These are phyloP conservation scores for Botrytis pseudocinerea DNA, from an alignment of 2,329 filamentous ascomycete genomes.

Conservation along the genomic window DNA sequence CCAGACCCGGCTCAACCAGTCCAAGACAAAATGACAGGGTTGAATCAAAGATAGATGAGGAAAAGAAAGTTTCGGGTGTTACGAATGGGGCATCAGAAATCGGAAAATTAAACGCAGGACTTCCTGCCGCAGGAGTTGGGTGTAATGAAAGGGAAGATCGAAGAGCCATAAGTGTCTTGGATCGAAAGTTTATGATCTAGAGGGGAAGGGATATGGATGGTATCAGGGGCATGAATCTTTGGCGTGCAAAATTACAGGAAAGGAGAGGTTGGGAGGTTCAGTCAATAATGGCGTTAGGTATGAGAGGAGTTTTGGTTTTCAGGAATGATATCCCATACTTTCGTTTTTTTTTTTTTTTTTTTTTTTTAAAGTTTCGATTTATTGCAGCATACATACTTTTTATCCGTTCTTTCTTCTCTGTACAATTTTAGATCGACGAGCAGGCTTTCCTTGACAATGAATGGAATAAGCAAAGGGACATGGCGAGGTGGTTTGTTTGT, in stretches of 20 bases:
- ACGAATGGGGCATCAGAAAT: conserved; percentile 45
- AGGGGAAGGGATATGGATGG: background rate
- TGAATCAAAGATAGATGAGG: conserved; percentile 44
- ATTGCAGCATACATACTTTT: background rate
- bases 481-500: background rate
- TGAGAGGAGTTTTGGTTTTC: conserved; percentile 15
- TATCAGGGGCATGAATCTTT: background rate
- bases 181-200: conserved; percentile 53
- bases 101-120: conserved; percentile 50
- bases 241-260: conserved; percentile 18
- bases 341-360: conserved; percentile 13
- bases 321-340: conserved; percentile 24
- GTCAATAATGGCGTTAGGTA: conserved; percentile 6
- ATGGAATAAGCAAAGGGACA: background rate
- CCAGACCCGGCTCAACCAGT: conserved; percentile 35
- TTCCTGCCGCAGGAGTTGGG: background rate
- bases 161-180: conserved; percentile 64
- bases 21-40: conserved; percentile 31
- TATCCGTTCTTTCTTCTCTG: background rate
- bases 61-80: conserved; percentile 3
- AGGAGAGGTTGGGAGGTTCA: background rate
- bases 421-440: background rate
- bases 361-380: background rate
- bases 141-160: conserved; percentile 59
- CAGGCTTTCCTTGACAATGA: background rate